Conservation (phyloP, 306 rosid species). For the Sicyos baderoa region DNA sequence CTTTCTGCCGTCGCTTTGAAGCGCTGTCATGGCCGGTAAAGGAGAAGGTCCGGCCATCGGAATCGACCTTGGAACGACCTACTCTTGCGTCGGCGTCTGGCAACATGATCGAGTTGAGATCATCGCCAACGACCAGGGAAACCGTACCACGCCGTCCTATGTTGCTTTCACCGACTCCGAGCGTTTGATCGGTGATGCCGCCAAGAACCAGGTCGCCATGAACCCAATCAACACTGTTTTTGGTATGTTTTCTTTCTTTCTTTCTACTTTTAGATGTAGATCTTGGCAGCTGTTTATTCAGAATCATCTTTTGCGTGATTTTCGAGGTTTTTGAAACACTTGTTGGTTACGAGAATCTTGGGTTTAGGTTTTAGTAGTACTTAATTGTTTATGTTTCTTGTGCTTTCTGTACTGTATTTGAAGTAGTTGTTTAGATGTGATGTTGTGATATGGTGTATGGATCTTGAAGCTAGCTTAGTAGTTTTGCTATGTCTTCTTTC, state of each 20-base stretch:
- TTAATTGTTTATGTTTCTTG: no score
- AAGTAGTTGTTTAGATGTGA: not conserved
- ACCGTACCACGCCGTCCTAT: constrained; percentile 57
- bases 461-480: not conserved
- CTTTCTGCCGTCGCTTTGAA: no score
- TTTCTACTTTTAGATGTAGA: not conserved
- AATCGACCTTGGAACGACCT: constrained; percentile 29
- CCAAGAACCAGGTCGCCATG: constrained; percentile 70
- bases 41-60: no score
- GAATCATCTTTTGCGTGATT: not conserved
- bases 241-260: constrained; percentile 21
- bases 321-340: not conserved
- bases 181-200: constrained; percentile 11
- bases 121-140: constrained; percentile 61
- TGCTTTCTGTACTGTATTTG: not conserved
- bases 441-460: not conserved
- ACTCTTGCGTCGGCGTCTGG: constrained; percentile 72
- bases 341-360: no score
- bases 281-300: not conserved
- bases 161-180: constrained; percentile 51
- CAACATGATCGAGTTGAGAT: constrained; percentile 63
- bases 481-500: no score
- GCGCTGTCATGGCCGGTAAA: no score
- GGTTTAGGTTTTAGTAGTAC: no score
- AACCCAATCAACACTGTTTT: constrained; percentile 59